Base-by-base conservation (phyloP, 371 early-diverging fungal genomes). In the Mucor saturninus region DNA sequence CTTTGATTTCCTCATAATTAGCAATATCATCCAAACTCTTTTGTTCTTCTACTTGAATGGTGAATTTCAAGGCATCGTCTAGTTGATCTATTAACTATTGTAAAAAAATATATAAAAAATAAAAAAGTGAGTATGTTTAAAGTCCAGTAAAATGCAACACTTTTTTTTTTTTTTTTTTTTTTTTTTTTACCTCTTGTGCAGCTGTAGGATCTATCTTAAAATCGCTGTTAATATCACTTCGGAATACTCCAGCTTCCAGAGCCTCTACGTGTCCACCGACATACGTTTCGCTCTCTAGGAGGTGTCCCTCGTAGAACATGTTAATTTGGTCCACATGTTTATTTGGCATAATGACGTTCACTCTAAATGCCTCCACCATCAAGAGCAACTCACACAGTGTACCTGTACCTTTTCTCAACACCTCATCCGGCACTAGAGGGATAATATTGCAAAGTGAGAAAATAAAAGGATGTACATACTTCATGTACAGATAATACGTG, bases 231-330 rank as follows among this genome's bases (percentile, higher is more conserved):
- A 99, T 90, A 74, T 99, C 99, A 66, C 93, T 93, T 65, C 99
- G 83, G 73, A 95, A 99, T 8, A 99, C 96, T 37, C 99, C 99
- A 1, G 98, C 96, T 75, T 97, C 95, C 32, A 99, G 77, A 3
- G 99, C 99, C 81, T 99, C 99, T 10, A 99, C 99, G 76, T 99
- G 99, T 0, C 99, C 99, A 56, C 99, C 99, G 9, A 99, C 98
- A 73, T 99, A 99, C 0, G 99, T 99, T 68, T 99, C 95, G 61
- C 91, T 92, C 65, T 96, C 95, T 5, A 98, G 71, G 31, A 98
- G 76, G 73, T 96, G 95, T 0, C 98, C 99, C 14, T 99, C 91
- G 72, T 91, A 93, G 60, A 89, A 83, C 64, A 92, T 88, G 56
- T 89, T 89, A 2, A 73, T 69, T 50, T 87, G 82, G 15, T 95